Base-by-base conservation (phyloP, 768 basidiomycete genomes). In the Naematelia aurantialba region DNA sequence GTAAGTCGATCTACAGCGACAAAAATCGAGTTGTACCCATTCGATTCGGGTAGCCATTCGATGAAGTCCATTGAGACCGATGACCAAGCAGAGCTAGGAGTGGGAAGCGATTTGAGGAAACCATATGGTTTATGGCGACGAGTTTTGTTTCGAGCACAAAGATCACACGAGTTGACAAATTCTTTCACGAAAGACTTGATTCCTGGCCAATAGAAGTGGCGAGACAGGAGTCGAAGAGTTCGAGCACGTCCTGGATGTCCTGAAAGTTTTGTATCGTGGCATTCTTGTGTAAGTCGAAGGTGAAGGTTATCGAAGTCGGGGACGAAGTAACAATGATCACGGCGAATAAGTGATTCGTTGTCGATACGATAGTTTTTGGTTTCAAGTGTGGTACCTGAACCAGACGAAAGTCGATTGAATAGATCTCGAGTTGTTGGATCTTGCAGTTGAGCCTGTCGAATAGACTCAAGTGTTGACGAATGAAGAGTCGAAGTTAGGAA, bases 11-110 rank as follows among this genome's bases (percentile, higher is more conserved):
- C 75, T 21, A 77, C 75, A 24, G 82, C 58, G 11, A 79, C 76
- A 45, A 80, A 63, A 52, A 82, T 78, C 0, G 74, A 59, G 60
- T 80, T 65, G 56, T 71, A 80, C 3, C 75, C 75, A 46, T 78
- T 68, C 3, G 69, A 69, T 2, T 2, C 13, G 1, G 71, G 76
- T 12, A 78, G 63, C 19, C 65, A 46, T 30, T 53, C 78, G 21
- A 82, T 78, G 63, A 81, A 79, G 51, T 83, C 80, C 34, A 78
- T 70, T 0, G 77, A 74, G 4, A 81, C 73, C 19, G 70, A 70
- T 2, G 69, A 17, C 79, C 80, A 81, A 0, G 75, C 68, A 39
- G 53, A 31, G 4, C 39, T 8, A 0, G 75, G 75, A 17, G 73
- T 63, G 0, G 70, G 73, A 2, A 77, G 67, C 13, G 65, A 70